phyloP scores from a whole-genome alignment of 2,329 filamentous ascomycete species.

The Alternaria angustiovoidea region DNA sequence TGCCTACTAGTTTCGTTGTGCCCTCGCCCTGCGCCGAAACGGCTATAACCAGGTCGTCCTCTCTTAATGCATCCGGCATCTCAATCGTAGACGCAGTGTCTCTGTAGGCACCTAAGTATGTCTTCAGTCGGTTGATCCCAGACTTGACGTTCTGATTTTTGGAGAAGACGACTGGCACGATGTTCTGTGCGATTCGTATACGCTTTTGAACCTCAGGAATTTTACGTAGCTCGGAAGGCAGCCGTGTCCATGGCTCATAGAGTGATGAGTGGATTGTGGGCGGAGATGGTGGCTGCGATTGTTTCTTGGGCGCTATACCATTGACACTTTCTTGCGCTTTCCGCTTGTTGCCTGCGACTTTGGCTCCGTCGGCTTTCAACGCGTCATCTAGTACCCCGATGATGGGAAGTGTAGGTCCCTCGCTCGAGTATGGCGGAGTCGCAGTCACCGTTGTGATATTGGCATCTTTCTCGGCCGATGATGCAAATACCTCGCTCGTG shows the following conservation, averaged over 20 bases:
- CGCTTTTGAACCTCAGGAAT: slow-evolving; percentile 9
- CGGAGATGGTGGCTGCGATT: slow-evolving; percentile 5
- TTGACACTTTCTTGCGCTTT: slow-evolving; percentile 7
- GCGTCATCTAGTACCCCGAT: slow-evolving; percentile 8
- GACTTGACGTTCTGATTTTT: slow-evolving; percentile 33
- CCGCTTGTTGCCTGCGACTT: slow-evolving; percentile 13
- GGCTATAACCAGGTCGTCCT: slow-evolving; percentile 19
- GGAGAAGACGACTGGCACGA: slow-evolving; percentile 27
- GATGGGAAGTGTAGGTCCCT: slow-evolving; percentile 31
- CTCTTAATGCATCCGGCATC: slow-evolving; percentile 14
- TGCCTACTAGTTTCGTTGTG: slow-evolving; percentile 30
- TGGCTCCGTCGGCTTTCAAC: background rate
- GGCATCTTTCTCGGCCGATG: slow-evolving; percentile 18
- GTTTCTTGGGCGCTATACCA: background rate
- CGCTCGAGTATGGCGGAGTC: slow-evolving; percentile 28
- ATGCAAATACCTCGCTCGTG: slow-evolving; percentile 33
- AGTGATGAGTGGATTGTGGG: slow-evolving; percentile 22
- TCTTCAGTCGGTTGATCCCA: slow-evolving; percentile 24
- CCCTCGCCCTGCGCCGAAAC: slow-evolving; percentile 34
- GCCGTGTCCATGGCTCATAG: slow-evolving; percentile 31
- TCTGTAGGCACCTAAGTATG: slow-evolving; percentile 16
- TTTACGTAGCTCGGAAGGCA: slow-evolving; percentile 17
- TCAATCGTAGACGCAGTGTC: slow-evolving; percentile 17
- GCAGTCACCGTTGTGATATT: slow-evolving; percentile 8
- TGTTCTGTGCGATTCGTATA: slow-evolving; percentile 10